Evolutionary conservation across 805 yeast species (phyloP), one percentile per base, ranked within the genome.

Genomic region (Hanseniaspora lachancei): DNA sequence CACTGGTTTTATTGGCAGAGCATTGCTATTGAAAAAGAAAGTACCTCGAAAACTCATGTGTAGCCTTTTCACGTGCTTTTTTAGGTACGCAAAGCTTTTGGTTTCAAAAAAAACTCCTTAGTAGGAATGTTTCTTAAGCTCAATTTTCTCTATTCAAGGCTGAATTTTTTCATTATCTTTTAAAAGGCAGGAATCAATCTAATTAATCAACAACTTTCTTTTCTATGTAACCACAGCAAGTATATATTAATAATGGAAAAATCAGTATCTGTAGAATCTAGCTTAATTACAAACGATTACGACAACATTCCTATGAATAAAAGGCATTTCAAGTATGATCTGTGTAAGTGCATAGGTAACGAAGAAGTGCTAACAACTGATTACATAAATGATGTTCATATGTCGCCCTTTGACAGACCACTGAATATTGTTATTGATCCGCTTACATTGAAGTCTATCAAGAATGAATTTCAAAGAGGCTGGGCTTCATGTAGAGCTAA

Each of bases 291-390:
- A 29, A 46, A 41, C 9, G 39, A 36, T 15, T 46, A 46, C 46
- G 56, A 53, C 20, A 39, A 46, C n/a, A 35, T 53, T n/a, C 96
- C 97, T 0, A 72, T 77, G 61, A 88, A 88, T 65, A 78, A 80
- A 61, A 70, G 93, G 52, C 91, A 95, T 1, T 91, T 82, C 70
- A 80, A 87, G 59, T 91, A 89, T 66, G 74, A 78, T 48, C 81
- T 89, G 16, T 86, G 96, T 63, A 74, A 82, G 3, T 72, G 81
- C 61, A 97, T 89, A 57, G 66, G 82, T 9, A 82, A 84, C 0
- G 81, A 66, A 63, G 18, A 44, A 10, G 35, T 23, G 12, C 18
- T 29, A 18, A 29, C 39, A 13, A 32, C 29, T 27, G 53, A 47
- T 8, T 56, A 50, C 23, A 42, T 51, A 20, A 27, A 49, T n/a